phyloP scores from a whole-genome alignment of 441 rosid species.

The Metrosideros polymorpha region DNA sequence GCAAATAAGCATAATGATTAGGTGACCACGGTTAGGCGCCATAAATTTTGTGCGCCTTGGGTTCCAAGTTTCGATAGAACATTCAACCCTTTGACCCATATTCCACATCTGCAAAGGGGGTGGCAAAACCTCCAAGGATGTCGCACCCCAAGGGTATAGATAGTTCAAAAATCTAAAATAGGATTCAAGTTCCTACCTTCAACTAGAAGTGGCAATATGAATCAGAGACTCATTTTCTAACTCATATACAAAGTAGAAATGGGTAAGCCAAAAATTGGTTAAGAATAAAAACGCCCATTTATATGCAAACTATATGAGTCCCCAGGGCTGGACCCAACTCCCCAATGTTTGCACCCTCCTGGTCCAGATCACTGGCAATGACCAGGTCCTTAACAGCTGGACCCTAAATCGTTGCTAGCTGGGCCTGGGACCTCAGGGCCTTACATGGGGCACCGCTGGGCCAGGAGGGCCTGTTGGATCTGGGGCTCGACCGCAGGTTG shows the following conservation, averaged over 20 bases:
- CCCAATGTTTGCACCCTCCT: not conserved
- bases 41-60: not conserved
- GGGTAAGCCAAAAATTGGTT: not conserved
- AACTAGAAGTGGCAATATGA: not conserved
- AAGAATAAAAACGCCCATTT: not conserved
- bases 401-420: not conserved
- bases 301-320: not conserved
- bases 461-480: not conserved
- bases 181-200: not conserved
- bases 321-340: not conserved
- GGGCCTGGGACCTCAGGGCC: not conserved
- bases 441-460: not conserved
- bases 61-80: not conserved
- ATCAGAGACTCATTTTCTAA: not conserved
- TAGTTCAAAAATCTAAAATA: not conserved
- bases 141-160: not conserved
- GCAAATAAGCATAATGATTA: not conserved
- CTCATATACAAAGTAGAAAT: not conserved
- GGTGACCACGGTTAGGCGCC: not conserved
- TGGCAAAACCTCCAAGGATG: not conserved
- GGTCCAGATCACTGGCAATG: not conserved
- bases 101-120: not conserved
- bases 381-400: not conserved
- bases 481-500: not conserved
- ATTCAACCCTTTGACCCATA: not conserved